phyloP scores from a whole-genome alignment of 2,329 filamentous ascomycete genomes.

The Nemania sp. region DNA sequence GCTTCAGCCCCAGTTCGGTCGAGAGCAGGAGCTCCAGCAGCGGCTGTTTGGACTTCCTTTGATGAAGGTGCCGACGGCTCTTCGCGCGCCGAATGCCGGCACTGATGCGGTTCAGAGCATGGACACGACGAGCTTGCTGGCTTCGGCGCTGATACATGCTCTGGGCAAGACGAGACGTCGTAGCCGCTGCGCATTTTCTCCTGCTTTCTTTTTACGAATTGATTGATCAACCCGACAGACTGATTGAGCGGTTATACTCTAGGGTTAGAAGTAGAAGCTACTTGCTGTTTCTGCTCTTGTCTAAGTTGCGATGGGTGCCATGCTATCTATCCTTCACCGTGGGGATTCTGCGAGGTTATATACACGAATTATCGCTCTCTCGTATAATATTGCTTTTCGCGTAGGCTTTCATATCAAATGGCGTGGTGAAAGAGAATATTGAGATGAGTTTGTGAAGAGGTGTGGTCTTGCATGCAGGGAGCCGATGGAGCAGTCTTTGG shows the following conservation, averaged over 20 bases:
- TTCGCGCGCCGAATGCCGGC: neutral
- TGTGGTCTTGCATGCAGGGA: no score
- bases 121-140: neutral
- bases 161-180: neutral
- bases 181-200: slow-evolving; percentile 9
- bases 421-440: neutral
- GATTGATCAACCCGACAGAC: no score
- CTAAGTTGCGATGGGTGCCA: neutral
- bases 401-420: neutral
- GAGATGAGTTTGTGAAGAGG: no score
- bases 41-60: neutral
- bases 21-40: neutral
- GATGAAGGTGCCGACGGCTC: neutral
- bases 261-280: no score
- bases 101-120: neutral
- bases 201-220: neutral
- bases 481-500: no score
- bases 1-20: no score
- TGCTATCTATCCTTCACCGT: neutral
- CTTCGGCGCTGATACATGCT: neutral
- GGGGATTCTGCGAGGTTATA: neutral
- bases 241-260: no score
- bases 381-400: neutral
- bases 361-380: neutral
- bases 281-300: neutral